Conservation (phyloP, 495 filamentous ascomycete species). For the Aspergillus incahuasiensis region DNA sequence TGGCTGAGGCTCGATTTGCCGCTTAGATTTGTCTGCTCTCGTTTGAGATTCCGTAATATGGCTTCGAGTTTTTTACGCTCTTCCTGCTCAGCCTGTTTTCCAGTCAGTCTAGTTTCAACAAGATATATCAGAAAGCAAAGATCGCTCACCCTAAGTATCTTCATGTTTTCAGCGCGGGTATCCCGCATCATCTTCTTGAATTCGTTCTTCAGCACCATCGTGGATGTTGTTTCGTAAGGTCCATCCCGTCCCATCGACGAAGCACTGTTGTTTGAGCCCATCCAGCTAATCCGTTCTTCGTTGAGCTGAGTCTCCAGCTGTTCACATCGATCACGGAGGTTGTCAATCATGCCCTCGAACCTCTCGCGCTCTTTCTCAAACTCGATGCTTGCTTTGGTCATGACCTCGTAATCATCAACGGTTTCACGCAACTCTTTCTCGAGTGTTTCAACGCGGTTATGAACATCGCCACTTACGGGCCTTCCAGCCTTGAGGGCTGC, state of each 20-base stretch:
- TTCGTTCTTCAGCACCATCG: constrained; percentile 70
- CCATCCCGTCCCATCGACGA: constrained; percentile 44
- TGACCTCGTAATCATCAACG: constrained; percentile 76
- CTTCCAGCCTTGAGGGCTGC: constrained; percentile 45
- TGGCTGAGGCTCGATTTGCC: constrained; percentile 50
- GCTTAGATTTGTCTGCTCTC: constrained; percentile 46
- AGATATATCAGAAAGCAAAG: neutral
- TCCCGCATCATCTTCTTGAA: constrained; percentile 92
- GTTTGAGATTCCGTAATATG: constrained; percentile 50
- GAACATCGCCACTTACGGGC: constrained; percentile 43
- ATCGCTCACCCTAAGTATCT: constrained; percentile 59
- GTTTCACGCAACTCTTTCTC: constrained; percentile 79
- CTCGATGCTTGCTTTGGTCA: constrained; percentile 80
- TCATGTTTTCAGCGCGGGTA: constrained; percentile 66
- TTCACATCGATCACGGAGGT: constrained; percentile 64
- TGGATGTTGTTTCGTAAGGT: constrained; percentile 58
- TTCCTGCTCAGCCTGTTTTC: constrained; percentile 62
- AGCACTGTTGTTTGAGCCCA: constrained; percentile 55
- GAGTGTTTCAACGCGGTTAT: constrained; percentile 56
- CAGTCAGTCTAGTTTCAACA: constrained; percentile 16
- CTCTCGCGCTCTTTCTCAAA: constrained; percentile 80
- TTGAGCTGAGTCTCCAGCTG: constrained; percentile 60
- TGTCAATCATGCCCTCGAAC: constrained; percentile 69
- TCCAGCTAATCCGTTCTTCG: constrained; percentile 67
- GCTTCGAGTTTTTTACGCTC: constrained; percentile 63